Percentiles rank a stretch among this genome's conserved stretches.
phyloP scores from a whole-genome alignment of 2,329 filamentous ascomycete genomes.

The Colletotrichum lini region DNA sequence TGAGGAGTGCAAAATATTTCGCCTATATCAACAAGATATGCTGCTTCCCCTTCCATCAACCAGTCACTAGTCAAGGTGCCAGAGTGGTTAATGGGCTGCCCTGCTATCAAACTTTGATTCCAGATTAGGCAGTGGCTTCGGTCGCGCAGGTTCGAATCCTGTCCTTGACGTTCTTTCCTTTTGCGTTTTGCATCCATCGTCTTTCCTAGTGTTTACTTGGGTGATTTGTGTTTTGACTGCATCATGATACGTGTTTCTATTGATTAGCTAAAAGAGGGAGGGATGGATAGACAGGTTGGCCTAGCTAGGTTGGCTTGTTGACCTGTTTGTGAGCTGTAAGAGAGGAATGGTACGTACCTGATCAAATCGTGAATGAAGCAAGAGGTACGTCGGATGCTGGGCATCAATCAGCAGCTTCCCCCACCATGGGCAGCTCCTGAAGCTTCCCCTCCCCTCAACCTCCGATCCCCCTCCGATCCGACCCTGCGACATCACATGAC shows the following conservation, averaged over 20 bases:
- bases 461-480: constrained; percentile 5
- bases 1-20: too few relatives aligned
- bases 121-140: too few relatives aligned
- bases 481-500: constrained; percentile 41
- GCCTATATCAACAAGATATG: too few relatives aligned
- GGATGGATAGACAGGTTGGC: too few relatives aligned
- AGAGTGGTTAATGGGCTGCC: constrained; percentile 33
- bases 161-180: constrained; percentile 1
- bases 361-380: not conserved
- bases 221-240: too few relatives aligned
- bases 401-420: constrained; percentile 2
- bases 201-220: too few relatives aligned
- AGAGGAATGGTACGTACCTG: too few relatives aligned
- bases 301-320: too few relatives aligned
- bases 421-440: constrained; percentile 25
- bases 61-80: constrained; percentile 24
- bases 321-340: too few relatives aligned
- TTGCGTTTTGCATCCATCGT: not conserved
- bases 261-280: too few relatives aligned
- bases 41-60: too few relatives aligned
- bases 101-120: constrained; percentile 24
- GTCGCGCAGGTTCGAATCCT: constrained; percentile 34
- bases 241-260: too few relatives aligned
- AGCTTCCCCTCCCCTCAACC: constrained; percentile 3
- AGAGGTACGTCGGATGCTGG: constrained; percentile 6